phyloP scores from a whole-genome alignment of 306 rosid species.

The Vachellia pachyceras region DNA sequence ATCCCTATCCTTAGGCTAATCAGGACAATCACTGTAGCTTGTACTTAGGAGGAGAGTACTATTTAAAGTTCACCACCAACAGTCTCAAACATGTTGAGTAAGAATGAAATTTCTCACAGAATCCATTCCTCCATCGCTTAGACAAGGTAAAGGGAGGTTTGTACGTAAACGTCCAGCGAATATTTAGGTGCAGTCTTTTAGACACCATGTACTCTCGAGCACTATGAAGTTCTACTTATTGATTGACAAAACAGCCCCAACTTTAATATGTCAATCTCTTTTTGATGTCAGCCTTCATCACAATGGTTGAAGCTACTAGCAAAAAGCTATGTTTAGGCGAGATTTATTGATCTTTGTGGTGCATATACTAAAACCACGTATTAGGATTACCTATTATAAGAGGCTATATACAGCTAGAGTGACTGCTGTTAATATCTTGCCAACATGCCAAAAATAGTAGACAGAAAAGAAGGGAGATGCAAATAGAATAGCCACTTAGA shows the following conservation, averaged over 20 bases:
- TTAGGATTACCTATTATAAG: slow-evolving; percentile 10
- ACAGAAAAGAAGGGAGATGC: not conserved
- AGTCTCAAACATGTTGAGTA: slow-evolving; percentile 12
- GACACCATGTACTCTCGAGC: not conserved
- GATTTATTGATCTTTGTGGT: slow-evolving; percentile 4
- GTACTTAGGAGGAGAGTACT: not conserved
- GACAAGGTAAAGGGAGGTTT: not conserved
- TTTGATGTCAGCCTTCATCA: not conserved
- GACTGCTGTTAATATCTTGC: slow-evolving; percentile 14
- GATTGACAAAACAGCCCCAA: not conserved
- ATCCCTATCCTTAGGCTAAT: not conserved
- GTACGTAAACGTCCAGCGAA: not conserved
- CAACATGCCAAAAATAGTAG: slow-evolving; percentile 20
- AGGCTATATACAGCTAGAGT: slow-evolving; percentile 18
- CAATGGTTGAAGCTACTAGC: slow-evolving; percentile 4
- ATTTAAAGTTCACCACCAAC: not conserved
- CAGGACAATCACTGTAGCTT: slow-evolving; percentile 18
- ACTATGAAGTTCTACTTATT: not conserved
- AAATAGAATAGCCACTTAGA: slow-evolving; percentile 19
- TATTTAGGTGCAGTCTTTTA: not conserved
- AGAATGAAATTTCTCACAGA: not conserved
- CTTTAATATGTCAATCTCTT: not conserved
- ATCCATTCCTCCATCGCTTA: slow-evolving; percentile 25
- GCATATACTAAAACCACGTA: slow-evolving; percentile 23
- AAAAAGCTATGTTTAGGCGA: not conserved